These are phyloP conservation scores for Theileria parva DNA, from an alignment of 169 alveolate species.

Conservation along the genomic window DNA sequence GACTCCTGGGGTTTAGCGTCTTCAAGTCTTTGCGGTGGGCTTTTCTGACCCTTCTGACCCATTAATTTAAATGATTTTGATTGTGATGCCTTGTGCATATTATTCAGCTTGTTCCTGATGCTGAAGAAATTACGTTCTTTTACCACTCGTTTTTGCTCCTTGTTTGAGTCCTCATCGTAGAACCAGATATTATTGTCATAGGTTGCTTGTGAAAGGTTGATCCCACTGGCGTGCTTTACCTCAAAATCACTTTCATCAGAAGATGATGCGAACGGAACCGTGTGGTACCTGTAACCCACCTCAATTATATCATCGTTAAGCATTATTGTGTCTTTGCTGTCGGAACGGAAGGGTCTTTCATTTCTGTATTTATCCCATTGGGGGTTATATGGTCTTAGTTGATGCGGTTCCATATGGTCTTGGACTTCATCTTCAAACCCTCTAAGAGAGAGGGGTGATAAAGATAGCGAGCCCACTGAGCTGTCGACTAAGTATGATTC, in stretches of 20 bases:
- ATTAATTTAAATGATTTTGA: not conserved
- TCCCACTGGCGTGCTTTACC: constrained; percentile 21
- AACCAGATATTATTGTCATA: constrained; percentile 21
- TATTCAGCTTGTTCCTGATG: constrained; percentile 35
- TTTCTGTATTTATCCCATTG: constrained; percentile 2
- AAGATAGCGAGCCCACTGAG: constrained; percentile 7
- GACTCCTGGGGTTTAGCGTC: not conserved
- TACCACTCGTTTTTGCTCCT: constrained; percentile 20
- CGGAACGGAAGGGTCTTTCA: not conserved
- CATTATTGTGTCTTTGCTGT: constrained; percentile 10
- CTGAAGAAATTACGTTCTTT: constrained; percentile 51
- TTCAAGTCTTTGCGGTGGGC: not conserved
- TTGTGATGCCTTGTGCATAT: not conserved
- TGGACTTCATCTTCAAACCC: not conserved
- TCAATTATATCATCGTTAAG: constrained; percentile 13
- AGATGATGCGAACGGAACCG: not conserved
- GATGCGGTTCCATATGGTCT: constrained; percentile 1
- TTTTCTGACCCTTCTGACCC: not conserved
- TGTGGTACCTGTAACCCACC: constrained; percentile 7
- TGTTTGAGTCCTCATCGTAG: constrained; percentile 22
- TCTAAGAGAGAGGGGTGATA: constrained; percentile 27
- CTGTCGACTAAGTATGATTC: constrained; percentile 11
- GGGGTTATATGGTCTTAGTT: not conserved
- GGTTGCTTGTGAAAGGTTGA: not conserved
- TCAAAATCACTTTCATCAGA: constrained; percentile 17